Conservation (phyloP, 108 stramenopile species). For the Chaetoceros tenuissimus region DNA sequence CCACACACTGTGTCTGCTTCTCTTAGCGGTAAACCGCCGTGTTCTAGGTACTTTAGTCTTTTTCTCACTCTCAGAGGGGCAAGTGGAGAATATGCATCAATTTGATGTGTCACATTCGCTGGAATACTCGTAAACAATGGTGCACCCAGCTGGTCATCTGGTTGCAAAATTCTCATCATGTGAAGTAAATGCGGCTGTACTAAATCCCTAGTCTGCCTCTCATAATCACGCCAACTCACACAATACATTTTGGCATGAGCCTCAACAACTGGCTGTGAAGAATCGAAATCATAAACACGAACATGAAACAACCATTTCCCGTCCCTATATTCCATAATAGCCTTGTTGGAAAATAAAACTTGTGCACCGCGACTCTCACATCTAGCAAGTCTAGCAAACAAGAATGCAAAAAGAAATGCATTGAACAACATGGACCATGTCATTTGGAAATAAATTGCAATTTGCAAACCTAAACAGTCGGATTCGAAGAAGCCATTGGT, state of each 20-base stretch:
- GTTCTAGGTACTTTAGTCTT: conserved; percentile 7
- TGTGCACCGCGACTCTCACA: conserved; percentile 49
- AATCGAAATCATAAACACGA: conserved; percentile 64
- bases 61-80: conserved; percentile 15
- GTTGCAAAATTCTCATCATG: conserved; percentile 39
- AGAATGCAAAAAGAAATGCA: conserved; percentile 69
- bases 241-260: conserved; percentile 80
- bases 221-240: conserved; percentile 18
- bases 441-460: conserved; percentile 70
- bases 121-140: conserved; percentile 44
- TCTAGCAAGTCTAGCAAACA: conserved; percentile 49
- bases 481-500: conserved; percentile 63
- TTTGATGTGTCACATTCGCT: conserved; percentile 37
- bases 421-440: conserved; percentile 62
- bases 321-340: conserved; percentile 22
- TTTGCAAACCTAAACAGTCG: conserved; percentile 48
- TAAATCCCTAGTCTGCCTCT: conserved; percentile 13
- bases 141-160: conserved; percentile 62
- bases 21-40: conserved; percentile 35
- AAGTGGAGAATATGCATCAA: conserved; percentile 45
- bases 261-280: conserved; percentile 65
- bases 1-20: conserved; percentile 33
- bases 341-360: conserved; percentile 67
- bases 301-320: conserved; percentile 18
- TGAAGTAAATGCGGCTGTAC: conserved; percentile 28